A percentile compares a stretch with the other conserved stretches of the same genome.
Evolutionary conservation across 1,284 basidiomycete genomes (phyloP).

Genomic region (Tausonia pullulans): DNA sequence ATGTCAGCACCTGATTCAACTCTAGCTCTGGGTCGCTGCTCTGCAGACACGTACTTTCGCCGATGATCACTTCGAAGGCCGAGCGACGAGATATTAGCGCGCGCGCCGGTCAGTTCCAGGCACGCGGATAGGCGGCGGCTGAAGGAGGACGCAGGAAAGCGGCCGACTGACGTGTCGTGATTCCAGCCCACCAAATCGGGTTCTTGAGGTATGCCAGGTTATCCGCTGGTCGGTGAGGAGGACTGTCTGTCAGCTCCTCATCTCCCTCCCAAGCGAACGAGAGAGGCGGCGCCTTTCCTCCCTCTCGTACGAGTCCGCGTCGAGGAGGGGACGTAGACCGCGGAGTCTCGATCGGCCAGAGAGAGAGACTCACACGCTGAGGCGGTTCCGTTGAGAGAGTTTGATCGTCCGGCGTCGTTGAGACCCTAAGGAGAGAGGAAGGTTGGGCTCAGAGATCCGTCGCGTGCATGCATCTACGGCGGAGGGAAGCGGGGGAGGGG

Average conservation of each 20-base stretch:
- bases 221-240: conserved; percentile 46
- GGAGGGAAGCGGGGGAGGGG: too few species aligned
- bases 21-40: not conserved
- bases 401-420: conserved; percentile 64
- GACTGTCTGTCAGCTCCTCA: not conserved
- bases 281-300: not conserved
- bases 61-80: conserved; percentile 59
- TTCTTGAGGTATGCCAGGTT: conserved; percentile 77
- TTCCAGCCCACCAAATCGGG: conserved; percentile 97
- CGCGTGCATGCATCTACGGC: too few species aligned
- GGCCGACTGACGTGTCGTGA: conserved; percentile 63
- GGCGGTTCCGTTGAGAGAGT: not conserved
- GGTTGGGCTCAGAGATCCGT: too few species aligned
- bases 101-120: not conserved
- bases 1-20: too few species aligned
- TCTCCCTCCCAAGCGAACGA: not conserved
- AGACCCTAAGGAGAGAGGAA: conserved; percentile 42
- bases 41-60: conserved; percentile 53
- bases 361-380: conserved; percentile 46
- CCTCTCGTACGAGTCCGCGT: too few species aligned
- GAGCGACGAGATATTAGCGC: conserved; percentile 5
- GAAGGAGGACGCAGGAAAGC: conserved; percentile 22
- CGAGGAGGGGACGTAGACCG: too few species aligned
- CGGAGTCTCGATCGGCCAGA: too few species aligned
- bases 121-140: not conserved